Conservation (phyloP, 805 yeast species). For the Saccharomycopsis amapae region DNA sequence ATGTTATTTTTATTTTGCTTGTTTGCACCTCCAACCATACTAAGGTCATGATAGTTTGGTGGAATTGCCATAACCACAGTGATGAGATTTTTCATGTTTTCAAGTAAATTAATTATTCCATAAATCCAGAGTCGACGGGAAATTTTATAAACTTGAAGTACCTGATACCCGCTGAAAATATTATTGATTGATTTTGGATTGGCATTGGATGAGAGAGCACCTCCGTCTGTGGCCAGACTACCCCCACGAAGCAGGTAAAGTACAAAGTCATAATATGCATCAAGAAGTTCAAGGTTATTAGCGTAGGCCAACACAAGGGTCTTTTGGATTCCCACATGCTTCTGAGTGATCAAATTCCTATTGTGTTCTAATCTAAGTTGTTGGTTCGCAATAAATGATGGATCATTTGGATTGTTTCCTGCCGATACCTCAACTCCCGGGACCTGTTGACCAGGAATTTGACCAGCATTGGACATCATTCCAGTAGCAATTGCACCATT, state of each 20-base stretch:
- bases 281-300: constrained; percentile 20
- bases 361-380: not conserved
- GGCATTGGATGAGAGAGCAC: constrained; percentile 25
- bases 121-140: constrained; percentile 81
- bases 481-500: too few species aligned
- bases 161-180: constrained; percentile 52
- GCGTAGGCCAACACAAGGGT: constrained; percentile 17
- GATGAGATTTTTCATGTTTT: constrained; percentile 21
- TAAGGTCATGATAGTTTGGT: constrained; percentile 19
- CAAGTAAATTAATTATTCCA: constrained; percentile 65
- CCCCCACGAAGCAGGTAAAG: constrained; percentile 20
- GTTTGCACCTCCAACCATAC: constrained; percentile 21
- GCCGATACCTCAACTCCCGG: too few species aligned
- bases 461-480: too few species aligned
- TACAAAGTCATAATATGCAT: constrained; percentile 22
- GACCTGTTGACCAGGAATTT: too few species aligned
- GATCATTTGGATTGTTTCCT: not conserved
- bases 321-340: constrained; percentile 18
- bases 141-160: constrained; percentile 69
- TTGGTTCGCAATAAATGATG: not conserved
- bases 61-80: constrained; percentile 16
- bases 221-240: constrained; percentile 19
- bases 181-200: constrained; percentile 24
- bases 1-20: constrained; percentile 5
- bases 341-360: not conserved